Base-by-base conservation (phyloP, 1,284 basidiomycete species). In the Trichosporon sp. region DNA sequence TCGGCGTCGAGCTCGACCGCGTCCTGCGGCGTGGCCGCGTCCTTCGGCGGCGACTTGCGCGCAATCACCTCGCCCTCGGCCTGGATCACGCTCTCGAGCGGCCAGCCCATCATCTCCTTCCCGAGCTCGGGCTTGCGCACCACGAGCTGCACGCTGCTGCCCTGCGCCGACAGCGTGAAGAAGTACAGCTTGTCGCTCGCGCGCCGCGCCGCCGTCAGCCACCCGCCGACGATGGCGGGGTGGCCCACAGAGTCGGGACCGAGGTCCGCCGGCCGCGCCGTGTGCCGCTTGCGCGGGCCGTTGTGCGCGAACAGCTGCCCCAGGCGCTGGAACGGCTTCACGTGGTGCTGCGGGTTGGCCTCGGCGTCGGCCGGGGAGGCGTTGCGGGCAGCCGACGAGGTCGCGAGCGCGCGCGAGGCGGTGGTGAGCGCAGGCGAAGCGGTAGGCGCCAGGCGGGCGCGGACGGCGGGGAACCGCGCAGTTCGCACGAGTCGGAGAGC, bases 1-100 rank as follows among this genome's bases (percentile, higher is more conserved):
- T 88, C 82, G n/a, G 95, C 88, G 34, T 88, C 85, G 21, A 97
- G 87, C 83, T 97, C 94, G 73, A 96, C 86, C 67, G 90, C 87
- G 35, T 93, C 93, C 25, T 89, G 87, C 65, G 71, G 38, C 12
- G 42, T 25, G 0, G 29, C 3, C 4, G 58, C 62, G 21, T 64
- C 58, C 27, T 58, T 68, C 15, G 64, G 66, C 15, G 69, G 56
- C 65, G 83, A 80, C 31, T 92, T 91, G 65, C 93, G 85, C 66
- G 85, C 76, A 65, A 86, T 82, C 12, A 95, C 92, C 42, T 83
- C 84, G 21, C 93, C 93, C 76, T 90, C 83, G 53, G 95, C 85
- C 68, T 91, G 84, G 27, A 96, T 86, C 18, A 90, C 87, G 7
- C 89, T 93, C 81, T 93, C 92, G 68, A 89, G 83, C 65, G 92